A percentile compares a stretch with the other conserved stretches of the same genome.
Evolutionary conservation across 495 filamentous ascomycete species (phyloP).

Genomic region (Jackrogersella multiformis): DNA sequence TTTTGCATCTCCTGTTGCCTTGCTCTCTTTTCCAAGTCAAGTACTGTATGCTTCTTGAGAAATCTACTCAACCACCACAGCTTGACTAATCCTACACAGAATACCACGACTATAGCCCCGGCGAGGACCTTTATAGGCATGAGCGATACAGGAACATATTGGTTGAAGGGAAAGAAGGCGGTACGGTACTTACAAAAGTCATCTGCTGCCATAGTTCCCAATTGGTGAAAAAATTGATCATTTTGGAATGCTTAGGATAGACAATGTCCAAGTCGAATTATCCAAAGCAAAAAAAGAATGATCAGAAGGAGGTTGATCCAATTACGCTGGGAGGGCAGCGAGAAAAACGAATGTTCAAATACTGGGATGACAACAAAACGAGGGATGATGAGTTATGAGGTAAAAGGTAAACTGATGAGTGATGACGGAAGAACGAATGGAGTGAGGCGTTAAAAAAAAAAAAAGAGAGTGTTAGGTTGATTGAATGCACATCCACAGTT

Average conservation of each 20-base stretch:
- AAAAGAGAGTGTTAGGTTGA: slow-evolving; percentile 27
- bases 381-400: slow-evolving; percentile 13
- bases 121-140: slow-evolving; percentile 55
- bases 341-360: slow-evolving; percentile 39
- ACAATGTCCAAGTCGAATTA: slow-evolving; percentile 43
- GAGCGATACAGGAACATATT: slow-evolving; percentile 24
- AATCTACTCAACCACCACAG: slow-evolving; percentile 70
- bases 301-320: slow-evolving; percentile 39
- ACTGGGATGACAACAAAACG: slow-evolving; percentile 16
- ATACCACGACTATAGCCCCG: slow-evolving; percentile 60
- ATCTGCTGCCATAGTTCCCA: slow-evolving; percentile 94
- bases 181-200: slow-evolving; percentile 74
- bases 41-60: slow-evolving; percentile 69
- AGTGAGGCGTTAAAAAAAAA: slow-evolving; percentile 18
- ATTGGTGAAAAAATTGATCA: slow-evolving; percentile 70
- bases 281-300: slow-evolving; percentile 46
- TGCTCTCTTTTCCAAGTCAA: slow-evolving; percentile 71
- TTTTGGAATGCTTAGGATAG: slow-evolving; percentile 46
- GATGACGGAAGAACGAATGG: slow-evolving; percentile 32
- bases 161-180: slow-evolving; percentile 1
- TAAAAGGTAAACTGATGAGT: slow-evolving; percentile 26
- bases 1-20: slow-evolving; percentile 64
- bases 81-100: slow-evolving; percentile 62
- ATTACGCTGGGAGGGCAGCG: slow-evolving; percentile 30
- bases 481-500: slow-evolving; percentile 3